phyloP scores from a whole-genome alignment of 2,329 filamentous ascomycete species.

The Sclerotinia glacialis region DNA sequence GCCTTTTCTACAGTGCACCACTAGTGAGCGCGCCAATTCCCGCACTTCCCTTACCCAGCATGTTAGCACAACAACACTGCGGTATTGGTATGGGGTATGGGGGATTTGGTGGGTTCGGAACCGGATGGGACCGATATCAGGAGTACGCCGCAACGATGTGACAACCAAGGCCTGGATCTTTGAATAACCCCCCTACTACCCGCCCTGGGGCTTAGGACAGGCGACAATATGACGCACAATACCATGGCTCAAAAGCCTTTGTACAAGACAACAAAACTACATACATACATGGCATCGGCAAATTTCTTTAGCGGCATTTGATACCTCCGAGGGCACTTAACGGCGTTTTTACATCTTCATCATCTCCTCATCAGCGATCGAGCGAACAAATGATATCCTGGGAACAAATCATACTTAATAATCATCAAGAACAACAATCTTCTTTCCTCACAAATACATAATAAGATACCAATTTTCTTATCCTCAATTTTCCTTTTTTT shows the following conservation, averaged over 20 bases:
- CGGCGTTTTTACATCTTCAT: conserved; percentile 32
- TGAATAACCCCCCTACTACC: conserved; percentile 47
- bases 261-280: conserved; percentile 25
- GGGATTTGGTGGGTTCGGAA: conserved; percentile 64
- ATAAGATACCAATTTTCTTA: conserved; percentile 34
- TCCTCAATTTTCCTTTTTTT: conserved; percentile 38
- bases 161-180: conserved; percentile 52
- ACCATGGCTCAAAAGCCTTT: conserved; percentile 17
- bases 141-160: conserved; percentile 88
- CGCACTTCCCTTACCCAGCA: conserved; percentile 78
- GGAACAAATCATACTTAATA: conserved; percentile 31
- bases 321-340: conserved; percentile 33
- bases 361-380: conserved; percentile 36
- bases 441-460: conserved; percentile 37
- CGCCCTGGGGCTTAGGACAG: conserved; percentile 47
- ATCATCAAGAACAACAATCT: conserved; percentile 22
- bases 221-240: conserved; percentile 33
- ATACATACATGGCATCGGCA: conserved; percentile 23
- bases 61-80: conserved; percentile 78
- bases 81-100: conserved; percentile 73
- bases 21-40: conserved; percentile 72
- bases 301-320: conserved; percentile 39
- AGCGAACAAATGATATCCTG: conserved; percentile 33
- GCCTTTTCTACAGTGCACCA: conserved; percentile 77
- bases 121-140: conserved; percentile 78